Percentiles rank a stretch among this genome's conserved stretches.
phyloP scores from a whole-genome alignment of 2,329 filamentous ascomycete genomes.

The Pseudonectria foliicola region DNA sequence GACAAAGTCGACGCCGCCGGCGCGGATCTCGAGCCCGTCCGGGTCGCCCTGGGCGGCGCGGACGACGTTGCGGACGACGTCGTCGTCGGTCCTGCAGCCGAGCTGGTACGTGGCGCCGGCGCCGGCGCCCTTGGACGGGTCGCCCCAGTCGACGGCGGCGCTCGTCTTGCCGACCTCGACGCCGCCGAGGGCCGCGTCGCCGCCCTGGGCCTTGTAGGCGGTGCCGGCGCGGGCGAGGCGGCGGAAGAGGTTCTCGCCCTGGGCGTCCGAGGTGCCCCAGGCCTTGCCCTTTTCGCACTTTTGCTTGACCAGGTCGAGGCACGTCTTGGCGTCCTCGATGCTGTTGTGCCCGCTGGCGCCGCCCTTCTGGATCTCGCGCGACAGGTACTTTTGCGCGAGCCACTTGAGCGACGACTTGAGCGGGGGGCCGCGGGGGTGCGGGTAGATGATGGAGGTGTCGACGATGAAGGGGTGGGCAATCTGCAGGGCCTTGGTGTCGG shows the following conservation, averaged over 20 bases:
- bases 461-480: slow-evolving; percentile 89
- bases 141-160: slow-evolving; percentile 85
- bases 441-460: slow-evolving; percentile 84
- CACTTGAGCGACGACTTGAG: slow-evolving; percentile 88
- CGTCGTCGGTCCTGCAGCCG: slow-evolving; percentile 52
- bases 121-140: slow-evolving; percentile 55
- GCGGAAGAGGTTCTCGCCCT: slow-evolving; percentile 83
- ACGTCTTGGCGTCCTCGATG: slow-evolving; percentile 84
- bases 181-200: slow-evolving; percentile 49
- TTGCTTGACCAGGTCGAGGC: slow-evolving; percentile 85
- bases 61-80: slow-evolving; percentile 47
- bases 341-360: slow-evolving; percentile 76
- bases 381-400: slow-evolving; percentile 78
- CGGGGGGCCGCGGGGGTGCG: slow-evolving; percentile 82
- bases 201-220: slow-evolving; percentile 54
- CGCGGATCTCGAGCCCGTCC: slow-evolving; percentile 49
- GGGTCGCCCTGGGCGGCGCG: slow-evolving; percentile 53
- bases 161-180: slow-evolving; percentile 53
- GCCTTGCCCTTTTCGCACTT: slow-evolving; percentile 89
- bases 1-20: slow-evolving; percentile 58
- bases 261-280: slow-evolving; percentile 76
- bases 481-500: slow-evolving; percentile 75
- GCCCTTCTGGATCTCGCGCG: slow-evolving; percentile 79
- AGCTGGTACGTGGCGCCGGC: slow-evolving; percentile 50
- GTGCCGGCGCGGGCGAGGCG: slow-evolving; percentile 61